phyloP scores from a whole-genome alignment of 2,329 filamentous ascomycete species.

The Allantophomopsis cytisporea region DNA sequence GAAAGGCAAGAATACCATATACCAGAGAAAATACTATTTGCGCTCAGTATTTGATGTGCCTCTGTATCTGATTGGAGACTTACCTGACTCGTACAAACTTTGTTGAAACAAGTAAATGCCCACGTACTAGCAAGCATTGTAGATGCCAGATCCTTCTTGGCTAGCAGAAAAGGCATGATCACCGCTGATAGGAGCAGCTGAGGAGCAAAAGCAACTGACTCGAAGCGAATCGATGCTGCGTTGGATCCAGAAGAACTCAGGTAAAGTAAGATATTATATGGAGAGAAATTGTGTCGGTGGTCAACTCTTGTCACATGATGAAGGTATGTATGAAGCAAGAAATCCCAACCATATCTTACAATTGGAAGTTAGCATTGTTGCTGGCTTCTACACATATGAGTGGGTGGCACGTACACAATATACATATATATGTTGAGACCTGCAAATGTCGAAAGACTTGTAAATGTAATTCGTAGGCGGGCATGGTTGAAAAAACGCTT shows the following conservation, averaged over 20 bases:
- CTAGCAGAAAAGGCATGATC: constrained; percentile 60
- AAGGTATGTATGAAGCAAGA: constrained; percentile 80
- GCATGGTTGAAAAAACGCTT: constrained; percentile 34
- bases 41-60: too few species aligned
- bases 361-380: constrained; percentile 1
- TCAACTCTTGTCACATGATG: constrained; percentile 90
- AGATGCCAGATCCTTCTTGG: constrained; percentile 67
- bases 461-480: constrained; percentile 42
- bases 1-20: constrained; percentile 83
- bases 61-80: constrained; percentile 8
- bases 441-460: constrained; percentile 62
- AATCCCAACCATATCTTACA: constrained; percentile 60
- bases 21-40: constrained; percentile 90
- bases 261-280: constrained; percentile 87
- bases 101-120: constrained; percentile 95
- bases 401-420: constrained; percentile 36
- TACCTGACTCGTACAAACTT: constrained; percentile 97
- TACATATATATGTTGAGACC: constrained; percentile 72
- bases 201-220: constrained; percentile 78
- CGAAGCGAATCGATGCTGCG: constrained; percentile 32
- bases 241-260: constrained; percentile 55
- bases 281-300: constrained; percentile 96
- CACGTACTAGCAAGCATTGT: constrained; percentile 94
- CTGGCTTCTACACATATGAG: not conserved
- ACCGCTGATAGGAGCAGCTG: constrained; percentile 72